These are phyloP conservation scores for Pythium pyrilobum DNA, from an alignment of 352 stramenopile species.

Conservation along the genomic window DNA sequence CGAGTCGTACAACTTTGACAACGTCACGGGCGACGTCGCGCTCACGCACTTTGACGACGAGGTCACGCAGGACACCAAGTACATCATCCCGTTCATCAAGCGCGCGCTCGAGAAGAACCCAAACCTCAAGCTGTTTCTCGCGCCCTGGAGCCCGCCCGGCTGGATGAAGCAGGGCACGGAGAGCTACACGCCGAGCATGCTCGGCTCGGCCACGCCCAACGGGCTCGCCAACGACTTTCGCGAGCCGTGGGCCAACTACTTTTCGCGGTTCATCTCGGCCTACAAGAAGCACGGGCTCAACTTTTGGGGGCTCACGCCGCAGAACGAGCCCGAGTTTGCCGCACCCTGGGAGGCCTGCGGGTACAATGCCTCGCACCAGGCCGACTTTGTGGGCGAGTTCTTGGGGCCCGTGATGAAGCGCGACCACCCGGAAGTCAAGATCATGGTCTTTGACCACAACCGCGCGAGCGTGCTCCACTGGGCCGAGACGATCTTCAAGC, in stretches of 20 bases:
- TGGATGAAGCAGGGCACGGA: conserved; percentile 76
- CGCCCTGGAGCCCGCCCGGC: conserved; percentile 83
- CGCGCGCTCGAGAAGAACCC: conserved; percentile 57
- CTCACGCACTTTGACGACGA: conserved; percentile 75
- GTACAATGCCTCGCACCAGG: conserved; percentile 49
- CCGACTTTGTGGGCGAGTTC: conserved; percentile 79
- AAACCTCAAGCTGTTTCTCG: conserved; percentile 79
- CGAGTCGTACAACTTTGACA: conserved; percentile 84
- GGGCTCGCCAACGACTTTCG: conserved; percentile 49
- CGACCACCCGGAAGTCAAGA: conserved; percentile 86
- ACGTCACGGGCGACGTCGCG: conserved; percentile 62
- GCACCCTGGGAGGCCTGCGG: conserved; percentile 71
- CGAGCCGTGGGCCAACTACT: conserved; percentile 85
- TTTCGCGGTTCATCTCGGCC: conserved; percentile 89
- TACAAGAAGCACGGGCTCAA: conserved; percentile 81
- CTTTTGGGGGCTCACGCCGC: conserved; percentile 87
- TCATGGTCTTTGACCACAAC: conserved; percentile 93
- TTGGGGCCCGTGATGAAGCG: conserved; percentile 75
- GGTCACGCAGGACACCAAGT: conserved; percentile 66
- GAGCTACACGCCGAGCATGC: conserved; percentile 58
- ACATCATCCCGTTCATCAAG: conserved; percentile 85
- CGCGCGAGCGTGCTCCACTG: conserved; percentile 68
- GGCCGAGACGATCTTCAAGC: conserved; percentile 64
- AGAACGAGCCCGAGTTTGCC: conserved; percentile 87
- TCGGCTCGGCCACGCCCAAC: conserved; percentile 44